Evolutionary conservation across 768 basidiomycete species (phyloP).

Genomic region (Suillus lakei): DNA sequence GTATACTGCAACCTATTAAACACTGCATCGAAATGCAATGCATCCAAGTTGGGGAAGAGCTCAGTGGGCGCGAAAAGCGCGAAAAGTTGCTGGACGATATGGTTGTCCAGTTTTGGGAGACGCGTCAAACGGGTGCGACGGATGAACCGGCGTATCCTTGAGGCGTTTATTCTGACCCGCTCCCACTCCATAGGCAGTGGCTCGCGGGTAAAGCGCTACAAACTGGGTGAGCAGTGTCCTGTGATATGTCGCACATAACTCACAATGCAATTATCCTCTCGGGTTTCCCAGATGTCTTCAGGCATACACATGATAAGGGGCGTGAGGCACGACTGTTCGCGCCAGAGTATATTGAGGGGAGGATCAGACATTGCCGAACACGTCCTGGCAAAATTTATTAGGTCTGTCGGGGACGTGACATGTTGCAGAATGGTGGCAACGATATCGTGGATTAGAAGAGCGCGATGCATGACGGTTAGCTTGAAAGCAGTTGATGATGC

Average conservation of each 20-base stretch:
- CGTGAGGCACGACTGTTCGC: background rate
- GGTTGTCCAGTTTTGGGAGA: background rate
- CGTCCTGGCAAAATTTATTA: background rate
- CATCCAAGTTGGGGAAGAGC: background rate
- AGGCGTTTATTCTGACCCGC: background rate
- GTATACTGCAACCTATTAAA: background rate
- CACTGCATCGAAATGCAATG: background rate
- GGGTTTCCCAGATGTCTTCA: background rate
- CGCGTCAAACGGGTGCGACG: background rate
- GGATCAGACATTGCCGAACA: background rate
- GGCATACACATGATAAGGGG: background rate
- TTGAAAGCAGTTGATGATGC: background rate
- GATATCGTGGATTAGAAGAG: background rate
- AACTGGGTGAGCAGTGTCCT: background rate
- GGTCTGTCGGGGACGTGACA: background rate
- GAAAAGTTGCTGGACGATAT: background rate
- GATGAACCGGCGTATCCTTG: background rate
- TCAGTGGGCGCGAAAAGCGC: background rate
- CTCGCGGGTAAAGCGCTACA: background rate
- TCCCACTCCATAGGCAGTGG: background rate
- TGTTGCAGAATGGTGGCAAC: background rate
- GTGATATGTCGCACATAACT: background rate
- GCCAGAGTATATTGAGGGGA: background rate
- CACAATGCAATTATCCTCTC: background rate
- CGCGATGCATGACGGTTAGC: background rate